Conservation (phyloP, 2,329 filamentous ascomycete species). For the Emergomyces africanus region DNA sequence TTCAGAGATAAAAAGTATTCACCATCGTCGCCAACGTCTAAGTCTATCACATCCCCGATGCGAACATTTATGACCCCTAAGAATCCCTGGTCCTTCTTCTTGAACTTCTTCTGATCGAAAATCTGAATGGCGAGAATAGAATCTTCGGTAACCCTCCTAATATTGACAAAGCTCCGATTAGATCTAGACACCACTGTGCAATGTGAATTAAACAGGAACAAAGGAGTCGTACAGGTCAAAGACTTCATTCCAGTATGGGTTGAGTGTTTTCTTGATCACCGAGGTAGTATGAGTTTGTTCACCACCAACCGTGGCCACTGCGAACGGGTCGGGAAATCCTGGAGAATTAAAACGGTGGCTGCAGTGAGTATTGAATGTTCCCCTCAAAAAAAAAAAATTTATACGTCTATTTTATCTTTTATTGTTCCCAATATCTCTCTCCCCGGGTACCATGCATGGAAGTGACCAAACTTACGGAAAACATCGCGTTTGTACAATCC, state of each 20-base stretch:
- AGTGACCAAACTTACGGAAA: slow-evolving; percentile 59
- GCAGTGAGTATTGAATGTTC: background rate
- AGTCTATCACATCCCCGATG: slow-evolving; percentile 85
- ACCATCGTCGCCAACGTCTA: slow-evolving; percentile 80
- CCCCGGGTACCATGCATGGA: too few species aligned
- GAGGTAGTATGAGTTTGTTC: slow-evolving; percentile 98
- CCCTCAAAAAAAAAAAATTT: background rate
- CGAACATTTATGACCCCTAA: slow-evolving; percentile 95
- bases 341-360: slow-evolving; percentile 7
- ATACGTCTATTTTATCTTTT: background rate
- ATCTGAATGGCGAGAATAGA: slow-evolving; percentile 97
- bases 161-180: slow-evolving; percentile 2
- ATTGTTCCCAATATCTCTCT: background rate
- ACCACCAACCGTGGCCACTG: slow-evolving; percentile 90
- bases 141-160: slow-evolving; percentile 79
- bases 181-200: background rate
- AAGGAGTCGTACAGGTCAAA: slow-evolving; percentile 74
- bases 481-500: slow-evolving; percentile 99
- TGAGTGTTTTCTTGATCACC: slow-evolving; percentile 93
- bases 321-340: slow-evolving; percentile 98
- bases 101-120: slow-evolving; percentile 99
- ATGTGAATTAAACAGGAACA: background rate
- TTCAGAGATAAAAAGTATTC: background rate
- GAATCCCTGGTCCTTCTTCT: slow-evolving; percentile 99
- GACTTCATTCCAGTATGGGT: slow-evolving; percentile 99